Evolutionary conservation across 139 green algal genomes (phyloP).

Genomic region (Chlorella sorokiniana): DNA sequence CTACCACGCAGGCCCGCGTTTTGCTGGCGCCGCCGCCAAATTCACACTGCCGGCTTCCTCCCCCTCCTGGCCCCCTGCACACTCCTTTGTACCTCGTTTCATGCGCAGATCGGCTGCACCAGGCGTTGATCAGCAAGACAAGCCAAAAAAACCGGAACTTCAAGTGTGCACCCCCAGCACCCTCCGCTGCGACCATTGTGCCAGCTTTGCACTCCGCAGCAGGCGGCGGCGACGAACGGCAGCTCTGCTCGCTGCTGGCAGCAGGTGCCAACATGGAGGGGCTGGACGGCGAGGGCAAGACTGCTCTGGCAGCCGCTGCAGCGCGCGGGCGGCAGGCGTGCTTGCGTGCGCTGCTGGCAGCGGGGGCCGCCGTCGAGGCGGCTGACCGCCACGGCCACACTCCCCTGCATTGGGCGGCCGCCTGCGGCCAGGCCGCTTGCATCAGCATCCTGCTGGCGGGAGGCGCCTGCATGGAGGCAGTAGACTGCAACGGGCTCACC

Average conservation of each 20-base stretch:
- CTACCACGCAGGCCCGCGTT: no score
- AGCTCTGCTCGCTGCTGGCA: neutral
- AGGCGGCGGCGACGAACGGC: neutral
- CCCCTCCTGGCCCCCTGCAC: no score
- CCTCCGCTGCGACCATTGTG: neutral
- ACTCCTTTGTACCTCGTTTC: no score
- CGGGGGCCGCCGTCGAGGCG: neutral
- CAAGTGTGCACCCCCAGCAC: neutral
- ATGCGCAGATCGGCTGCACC: no score
- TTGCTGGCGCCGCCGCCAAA: no score
- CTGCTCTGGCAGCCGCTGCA: neutral
- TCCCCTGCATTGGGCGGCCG: neutral
- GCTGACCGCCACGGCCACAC: neutral
- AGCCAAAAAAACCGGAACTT: no score
- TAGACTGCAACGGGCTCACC: neutral
- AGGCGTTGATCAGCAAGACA: no score
- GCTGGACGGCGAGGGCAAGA: neutral
- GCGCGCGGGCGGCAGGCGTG: neutral
- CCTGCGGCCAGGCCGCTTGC: neutral
- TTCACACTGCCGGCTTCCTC: no score
- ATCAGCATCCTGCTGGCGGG: neutral
- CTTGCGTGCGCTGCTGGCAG: neutral
- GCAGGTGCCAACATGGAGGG: neutral
- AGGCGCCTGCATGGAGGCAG: neutral
- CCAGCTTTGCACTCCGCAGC: neutral